Conservation (phyloP, 768 basidiomycete species). For the Suillus decipiens region DNA sequence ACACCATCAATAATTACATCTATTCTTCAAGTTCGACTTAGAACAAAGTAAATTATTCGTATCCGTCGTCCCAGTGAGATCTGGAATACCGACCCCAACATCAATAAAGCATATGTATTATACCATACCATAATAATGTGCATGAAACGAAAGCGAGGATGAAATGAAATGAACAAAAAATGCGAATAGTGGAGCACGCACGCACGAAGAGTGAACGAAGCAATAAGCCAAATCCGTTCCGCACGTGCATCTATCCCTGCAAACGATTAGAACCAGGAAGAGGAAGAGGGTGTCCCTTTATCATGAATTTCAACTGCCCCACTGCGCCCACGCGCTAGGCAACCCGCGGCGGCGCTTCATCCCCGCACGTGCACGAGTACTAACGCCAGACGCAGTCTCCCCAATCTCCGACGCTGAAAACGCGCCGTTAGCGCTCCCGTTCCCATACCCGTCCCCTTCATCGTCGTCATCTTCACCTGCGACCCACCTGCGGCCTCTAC, state of each 20-base stretch:
- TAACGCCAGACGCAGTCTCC: constrained; percentile 2
- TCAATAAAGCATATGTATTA: neutral
- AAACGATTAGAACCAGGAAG: neutral
- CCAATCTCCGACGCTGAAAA: constrained; percentile 23
- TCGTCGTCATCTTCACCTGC: constrained; percentile 29
- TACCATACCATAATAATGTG: constrained; percentile 2
- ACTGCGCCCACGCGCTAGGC: constrained; percentile 37
- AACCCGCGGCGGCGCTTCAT: constrained; percentile 34
- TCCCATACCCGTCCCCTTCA: constrained; percentile 29
- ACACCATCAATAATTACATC: constrained; percentile 1
- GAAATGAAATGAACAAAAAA: neutral
- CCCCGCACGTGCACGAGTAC: constrained; percentile 16
- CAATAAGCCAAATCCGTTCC: neutral
- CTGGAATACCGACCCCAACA: neutral
- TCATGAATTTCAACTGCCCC: constrained; percentile 16
- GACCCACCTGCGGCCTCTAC: constrained; percentile 27
- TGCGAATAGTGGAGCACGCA: neutral
- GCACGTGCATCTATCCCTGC: neutral
- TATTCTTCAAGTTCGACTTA: constrained; percentile 6
- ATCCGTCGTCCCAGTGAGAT: neutral
- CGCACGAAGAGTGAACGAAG: neutral
- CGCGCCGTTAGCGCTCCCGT: constrained; percentile 8
- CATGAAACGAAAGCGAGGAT: neutral
- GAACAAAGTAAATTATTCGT: neutral
- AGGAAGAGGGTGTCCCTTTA: neutral